These are phyloP conservation scores for Diaporthe batatas DNA, from an alignment of 2,329 filamentous ascomycete genomes.

Conservation along the genomic window DNA sequence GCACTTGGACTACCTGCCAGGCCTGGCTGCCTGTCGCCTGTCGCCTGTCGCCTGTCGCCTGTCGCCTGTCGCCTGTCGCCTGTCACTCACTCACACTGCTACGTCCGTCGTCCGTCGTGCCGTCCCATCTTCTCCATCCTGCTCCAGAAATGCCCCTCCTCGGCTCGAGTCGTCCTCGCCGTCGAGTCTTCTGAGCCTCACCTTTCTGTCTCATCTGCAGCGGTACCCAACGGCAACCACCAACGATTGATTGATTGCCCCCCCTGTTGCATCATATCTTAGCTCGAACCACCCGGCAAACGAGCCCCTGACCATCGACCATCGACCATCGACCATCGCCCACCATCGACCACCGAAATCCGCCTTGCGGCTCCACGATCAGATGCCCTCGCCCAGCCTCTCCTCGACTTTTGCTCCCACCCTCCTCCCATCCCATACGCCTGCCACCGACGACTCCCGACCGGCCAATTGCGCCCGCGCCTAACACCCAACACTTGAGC, in stretches of 20 bases:
- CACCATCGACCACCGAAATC: not conserved
- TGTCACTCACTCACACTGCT: too few relatives aligned
- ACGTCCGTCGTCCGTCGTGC: not conserved
- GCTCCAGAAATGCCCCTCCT: constrained; percentile 32
- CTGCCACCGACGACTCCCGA: constrained; percentile 8
- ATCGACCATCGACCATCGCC: not conserved
- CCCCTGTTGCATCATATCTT: constrained; percentile 9
- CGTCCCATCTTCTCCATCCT: constrained; percentile 16
- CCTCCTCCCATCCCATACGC: constrained; percentile 7
- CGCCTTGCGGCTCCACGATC: constrained; percentile 27
- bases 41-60: too few relatives aligned
- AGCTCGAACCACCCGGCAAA: not conserved
- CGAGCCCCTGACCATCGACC: constrained; percentile 30
- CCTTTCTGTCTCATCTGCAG: not conserved
- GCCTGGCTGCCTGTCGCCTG: too few relatives aligned
- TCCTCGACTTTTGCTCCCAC: constrained; percentile 2
- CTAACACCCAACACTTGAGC: not conserved
- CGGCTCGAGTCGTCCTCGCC: not conserved
- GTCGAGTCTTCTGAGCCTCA: constrained; percentile 5
- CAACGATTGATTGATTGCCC: not conserved
- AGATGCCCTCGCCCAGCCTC: constrained; percentile 25
- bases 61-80: too few relatives aligned
- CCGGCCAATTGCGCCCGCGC: constrained; percentile 22
- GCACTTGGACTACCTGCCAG: not conserved
- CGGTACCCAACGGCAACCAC: not conserved